These are phyloP conservation scores for Acer yangbiense DNA, from an alignment of 345 rosid species.

Conservation along the genomic window DNA sequence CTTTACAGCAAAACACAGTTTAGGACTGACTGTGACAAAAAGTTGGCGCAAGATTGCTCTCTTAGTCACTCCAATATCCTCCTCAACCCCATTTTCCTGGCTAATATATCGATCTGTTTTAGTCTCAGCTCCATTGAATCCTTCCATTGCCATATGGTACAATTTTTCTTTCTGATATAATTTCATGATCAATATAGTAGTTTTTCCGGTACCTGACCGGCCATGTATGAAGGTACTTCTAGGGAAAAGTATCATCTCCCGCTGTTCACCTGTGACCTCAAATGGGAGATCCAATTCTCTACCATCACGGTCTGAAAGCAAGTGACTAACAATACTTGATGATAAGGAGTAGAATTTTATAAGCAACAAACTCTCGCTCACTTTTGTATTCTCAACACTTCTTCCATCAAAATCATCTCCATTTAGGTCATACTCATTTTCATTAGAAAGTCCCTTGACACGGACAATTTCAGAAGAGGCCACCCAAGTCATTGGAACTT, in stretches of 20 bases:
- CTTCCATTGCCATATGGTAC: constrained; percentile 29
- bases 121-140: constrained; percentile 9
- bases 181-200: constrained; percentile 54
- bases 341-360: constrained; percentile 62
- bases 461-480: constrained; percentile 32
- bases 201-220: constrained; percentile 65
- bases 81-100: background rate
- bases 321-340: constrained; percentile 30
- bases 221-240: constrained; percentile 53
- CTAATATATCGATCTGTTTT: background rate
- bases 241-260: constrained; percentile 37
- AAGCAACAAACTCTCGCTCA: constrained; percentile 46
- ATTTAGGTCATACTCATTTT: constrained; percentile 18
- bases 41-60: constrained; percentile 38
- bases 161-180: constrained; percentile 42
- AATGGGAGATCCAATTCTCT: constrained; percentile 49
- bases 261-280: constrained; percentile 50
- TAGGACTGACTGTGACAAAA: constrained; percentile 58
- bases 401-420: constrained; percentile 15
- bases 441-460: constrained; percentile 20
- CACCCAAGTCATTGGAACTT: constrained; percentile 47
- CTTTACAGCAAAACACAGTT: constrained; percentile 49
- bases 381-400: constrained; percentile 44
- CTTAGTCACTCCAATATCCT: constrained; percentile 16
- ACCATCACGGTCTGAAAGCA: constrained; percentile 44